These are phyloP conservation scores for Salvia rosmarinus DNA, from an alignment of 257 asterid species.

Conservation along the genomic window DNA sequence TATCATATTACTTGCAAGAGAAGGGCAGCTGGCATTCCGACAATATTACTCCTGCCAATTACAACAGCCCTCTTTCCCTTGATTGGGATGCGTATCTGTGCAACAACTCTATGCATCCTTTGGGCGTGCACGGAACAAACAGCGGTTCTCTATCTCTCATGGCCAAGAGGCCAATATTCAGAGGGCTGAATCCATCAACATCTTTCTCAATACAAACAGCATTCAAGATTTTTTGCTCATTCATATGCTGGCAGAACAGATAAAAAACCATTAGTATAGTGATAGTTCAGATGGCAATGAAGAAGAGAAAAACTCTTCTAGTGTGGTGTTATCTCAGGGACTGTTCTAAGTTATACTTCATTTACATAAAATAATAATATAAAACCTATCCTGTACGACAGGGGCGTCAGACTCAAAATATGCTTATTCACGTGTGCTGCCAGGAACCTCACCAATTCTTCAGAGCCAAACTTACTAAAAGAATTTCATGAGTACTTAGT, in stretches of 20 bases:
- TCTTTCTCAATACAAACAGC: constrained; percentile 90
- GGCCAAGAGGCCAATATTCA: constrained; percentile 86
- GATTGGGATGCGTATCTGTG: constrained; percentile 70
- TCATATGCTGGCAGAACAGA: constrained; percentile 68
- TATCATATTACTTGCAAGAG: constrained; percentile 68
- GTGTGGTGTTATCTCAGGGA: background rate
- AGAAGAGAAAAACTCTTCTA: constrained; percentile 12
- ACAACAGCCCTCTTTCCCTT: constrained; percentile 92
- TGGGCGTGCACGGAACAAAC: constrained; percentile 94
- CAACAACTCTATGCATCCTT: constrained; percentile 89
- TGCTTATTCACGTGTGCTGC: background rate
- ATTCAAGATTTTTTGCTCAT: constrained; percentile 76
- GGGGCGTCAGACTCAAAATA: background rate
- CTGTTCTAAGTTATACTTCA: constrained; percentile 1
- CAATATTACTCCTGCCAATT: constrained; percentile 92
- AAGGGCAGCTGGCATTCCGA: constrained; percentile 91
- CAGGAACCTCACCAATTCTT: background rate
- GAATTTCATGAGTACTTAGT: background rate
- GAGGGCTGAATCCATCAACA: constrained; percentile 96
- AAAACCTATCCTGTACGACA: constrained; percentile 4
- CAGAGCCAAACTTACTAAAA: constrained; percentile 10
- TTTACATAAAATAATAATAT: background rate
- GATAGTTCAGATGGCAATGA: background rate
- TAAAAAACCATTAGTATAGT: constrained; percentile 16
- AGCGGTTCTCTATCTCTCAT: constrained; percentile 93